phyloP scores from a whole-genome alignment of 371 early-diverging fungal genomes.

The Amoeboaphelidium occidentale region DNA sequence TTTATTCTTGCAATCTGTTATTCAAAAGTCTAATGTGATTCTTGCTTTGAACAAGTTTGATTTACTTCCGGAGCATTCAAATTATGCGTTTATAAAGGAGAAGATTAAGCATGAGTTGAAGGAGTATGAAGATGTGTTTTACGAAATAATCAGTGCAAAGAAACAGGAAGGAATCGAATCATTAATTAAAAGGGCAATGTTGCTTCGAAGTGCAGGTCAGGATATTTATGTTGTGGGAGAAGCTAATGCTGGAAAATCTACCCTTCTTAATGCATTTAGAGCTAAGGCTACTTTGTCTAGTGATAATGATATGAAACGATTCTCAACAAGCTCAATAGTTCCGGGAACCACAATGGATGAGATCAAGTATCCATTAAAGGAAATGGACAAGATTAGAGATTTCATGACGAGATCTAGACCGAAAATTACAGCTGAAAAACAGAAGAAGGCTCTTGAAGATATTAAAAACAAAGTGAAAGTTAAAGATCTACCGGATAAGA shows the following conservation, averaged over 20 bases:
- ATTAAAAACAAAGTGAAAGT: too few species aligned
- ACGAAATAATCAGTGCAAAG: slow-evolving; percentile 31
- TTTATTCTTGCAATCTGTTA: too few species aligned
- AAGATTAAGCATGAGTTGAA: slow-evolving; percentile 25
- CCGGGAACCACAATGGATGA: slow-evolving; percentile 45
- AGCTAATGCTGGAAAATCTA: slow-evolving; percentile 46
- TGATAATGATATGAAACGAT: slow-evolving; percentile 17
- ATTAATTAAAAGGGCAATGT: slow-evolving; percentile 18
- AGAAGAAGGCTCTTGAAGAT: slow-evolving; percentile 10
- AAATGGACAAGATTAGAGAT: slow-evolving; percentile 18
- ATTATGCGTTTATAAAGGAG: slow-evolving; percentile 24
- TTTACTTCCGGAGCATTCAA: slow-evolving; percentile 26
- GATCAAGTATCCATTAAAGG: slow-evolving; percentile 27
- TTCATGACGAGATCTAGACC: slow-evolving; percentile 8
- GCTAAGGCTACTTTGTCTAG: too few species aligned
- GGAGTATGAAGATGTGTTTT: slow-evolving; percentile 15
- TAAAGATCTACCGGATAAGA: too few species aligned
- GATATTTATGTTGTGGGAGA: slow-evolving; percentile 40
- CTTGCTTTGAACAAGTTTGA: slow-evolving; percentile 41
- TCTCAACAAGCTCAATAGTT: slow-evolving; percentile 26
- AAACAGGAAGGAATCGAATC: slow-evolving; percentile 28
- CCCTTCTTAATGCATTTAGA: slow-evolving; percentile 31
- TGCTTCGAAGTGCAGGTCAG: slow-evolving; percentile 22
- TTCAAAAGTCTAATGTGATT: too few species aligned
- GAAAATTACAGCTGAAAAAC: background rate